Base-by-base conservation (phyloP, 805 yeast genomes). In the Nakazawaea molendinolei region DNA sequence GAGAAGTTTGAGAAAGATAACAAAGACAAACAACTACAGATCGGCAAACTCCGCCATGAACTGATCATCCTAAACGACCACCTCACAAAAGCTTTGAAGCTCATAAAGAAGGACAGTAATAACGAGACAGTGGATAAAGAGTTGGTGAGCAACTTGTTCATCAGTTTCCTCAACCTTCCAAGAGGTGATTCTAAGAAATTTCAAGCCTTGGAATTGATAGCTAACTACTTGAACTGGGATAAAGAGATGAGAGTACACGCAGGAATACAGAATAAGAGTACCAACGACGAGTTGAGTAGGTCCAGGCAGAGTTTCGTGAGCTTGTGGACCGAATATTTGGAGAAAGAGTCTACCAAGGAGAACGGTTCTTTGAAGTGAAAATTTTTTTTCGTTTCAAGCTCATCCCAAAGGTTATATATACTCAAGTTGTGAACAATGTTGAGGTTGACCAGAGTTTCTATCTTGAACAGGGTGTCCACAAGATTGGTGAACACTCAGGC, bases 141-240 rank as follows among this genome's bases (percentile, higher is more conserved):
- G 55, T 71, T 92, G 42, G 76, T 92, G 5, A 81, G 96, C 2
- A 92, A 92, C 55, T 66, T 92, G 42, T 63, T 92, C 34, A 71
- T 92, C 13, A 85, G 92, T 38, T 92, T 89, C 58, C 70, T 92
- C 13, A 80, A 81, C 23, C 65, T 90, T 21, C 96, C 95, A 5
- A 67, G 98, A 42, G 95, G 92, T 2, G 99, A 92, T 55, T 73
- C 95, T 7, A 90, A 89, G 60, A 87, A 92, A 58, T 92, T 84
- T 53, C 97, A 92, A 65, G 95, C 92, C 4, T 67, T 92, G 33
- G 84, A 76, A 52, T 69, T 92, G 41, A 81, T 92, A 28, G 73
- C 95, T 8, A 84, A 85, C 41, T 79, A 81, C 46, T 65, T 92
- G 40, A 81, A 74, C 40, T 92, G 98, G 98, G 90, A 83, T 56